A percentile compares a stretch with the other conserved stretches of the same genome.
Evolutionary conservation across 2,329 filamentous ascomycete genomes (phyloP).

Genomic region (Fusarium nelsonii): DNA sequence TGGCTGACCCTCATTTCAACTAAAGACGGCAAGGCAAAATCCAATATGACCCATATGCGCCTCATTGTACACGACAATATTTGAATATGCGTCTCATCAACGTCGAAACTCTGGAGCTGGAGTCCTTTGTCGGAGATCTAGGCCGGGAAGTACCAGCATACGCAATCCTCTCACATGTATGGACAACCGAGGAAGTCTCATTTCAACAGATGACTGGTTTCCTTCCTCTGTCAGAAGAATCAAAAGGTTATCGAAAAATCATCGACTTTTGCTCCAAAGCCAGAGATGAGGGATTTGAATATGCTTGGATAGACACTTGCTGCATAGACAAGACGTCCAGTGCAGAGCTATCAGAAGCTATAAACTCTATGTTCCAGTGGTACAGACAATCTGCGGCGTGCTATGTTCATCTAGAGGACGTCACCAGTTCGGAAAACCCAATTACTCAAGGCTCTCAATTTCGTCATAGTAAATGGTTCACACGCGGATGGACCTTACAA

Average conservation of each 20-base stretch:
- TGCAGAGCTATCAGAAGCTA: slow-evolving; percentile 16
- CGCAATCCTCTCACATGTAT: slow-evolving; percentile 23
- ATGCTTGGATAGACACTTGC: slow-evolving; percentile 25
- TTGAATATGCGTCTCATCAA: slow-evolving; percentile 22
- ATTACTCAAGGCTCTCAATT: not conserved
- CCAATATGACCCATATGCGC: not conserved
- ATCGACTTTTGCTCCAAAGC: slow-evolving; percentile 18
- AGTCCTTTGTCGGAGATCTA: slow-evolving; percentile 13
- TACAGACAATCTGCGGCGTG: slow-evolving; percentile 13
- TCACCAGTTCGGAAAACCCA: not conserved
- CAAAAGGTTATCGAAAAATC: slow-evolving; percentile 15
- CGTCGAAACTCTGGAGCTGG: slow-evolving; percentile 17
- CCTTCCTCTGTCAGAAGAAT: not conserved
- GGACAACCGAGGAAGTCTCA: slow-evolving; percentile 1
- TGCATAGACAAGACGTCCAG: slow-evolving; percentile 29
- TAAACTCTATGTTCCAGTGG: slow-evolving; percentile 25
- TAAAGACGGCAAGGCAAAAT: accelerated
- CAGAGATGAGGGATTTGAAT: slow-evolving; percentile 19
- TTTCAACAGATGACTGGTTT: slow-evolving; percentile 8
- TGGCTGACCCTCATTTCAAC: no score
- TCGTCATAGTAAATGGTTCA: slow-evolving; percentile 20
- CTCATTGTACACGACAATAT: accelerated
- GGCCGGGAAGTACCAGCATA: slow-evolving; percentile 11
- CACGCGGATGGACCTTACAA: slow-evolving; percentile 16
- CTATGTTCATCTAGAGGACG: slow-evolving; percentile 14